Base-by-base conservation (phyloP, 106 monocot genomes). In the Acorus calamus region DNA sequence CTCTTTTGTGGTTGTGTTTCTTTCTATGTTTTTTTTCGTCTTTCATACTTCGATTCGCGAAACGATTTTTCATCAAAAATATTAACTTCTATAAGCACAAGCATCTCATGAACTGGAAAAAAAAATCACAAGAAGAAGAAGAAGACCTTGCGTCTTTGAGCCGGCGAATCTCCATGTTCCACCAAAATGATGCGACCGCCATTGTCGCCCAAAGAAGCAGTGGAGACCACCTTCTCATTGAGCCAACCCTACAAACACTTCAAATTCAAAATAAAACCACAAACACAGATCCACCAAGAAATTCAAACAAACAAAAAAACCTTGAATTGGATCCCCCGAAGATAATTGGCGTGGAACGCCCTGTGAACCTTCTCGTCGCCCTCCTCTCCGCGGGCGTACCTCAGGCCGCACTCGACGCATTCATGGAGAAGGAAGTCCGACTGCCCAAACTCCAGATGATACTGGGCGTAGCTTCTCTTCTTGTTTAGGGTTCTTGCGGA, bases 331-430 rank as follows among this genome's bases (percentile, higher is more conserved):
- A 89, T 73, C 10, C 94, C 94, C 46, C 75, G 78, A n/a, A 65
- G 50, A 47, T 84, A 86, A 43, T 79, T 77, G 64, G 75, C 81
- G 67, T 94, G 94, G 59, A 78, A 89, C 7, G 47, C 42, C 49
- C 79, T 81, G 65, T 94, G 94, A 58, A 79, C 47, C 57, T 89
- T 79, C 73, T 94, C 94, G 53, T 94, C 94, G 8, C 47, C 79
- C 42, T 83, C 79, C 6, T 89, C 84, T 8, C 93, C 93, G 6
- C 74, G 71, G 3, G 93, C 63, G 70, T 93, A 93, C 77, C 28
- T 78, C 57, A 88, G 59, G 6, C 88, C 84, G 44, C 88, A 88
- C 5, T 76, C 61, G 1, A 75, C 57, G 73, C 88, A 88, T 13
- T 63, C 56, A 60, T 65, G 81, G 52, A 88, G 76, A 44, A 81